Conservation (phyloP, 2,329 filamentous ascomycete genomes). For the Talaromyces sp. region DNA sequence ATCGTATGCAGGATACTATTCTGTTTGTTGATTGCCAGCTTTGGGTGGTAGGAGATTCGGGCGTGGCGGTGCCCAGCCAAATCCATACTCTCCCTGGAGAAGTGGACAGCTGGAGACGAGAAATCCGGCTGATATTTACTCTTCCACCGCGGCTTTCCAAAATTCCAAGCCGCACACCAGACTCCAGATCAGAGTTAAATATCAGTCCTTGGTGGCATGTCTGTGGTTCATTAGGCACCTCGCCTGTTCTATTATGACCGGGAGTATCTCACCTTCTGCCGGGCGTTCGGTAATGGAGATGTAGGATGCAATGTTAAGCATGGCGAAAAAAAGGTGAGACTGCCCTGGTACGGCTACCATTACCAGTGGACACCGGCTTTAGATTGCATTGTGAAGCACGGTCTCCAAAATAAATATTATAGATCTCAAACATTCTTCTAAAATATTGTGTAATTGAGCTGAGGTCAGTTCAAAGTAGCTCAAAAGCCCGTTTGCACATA, state of each 20-base stretch:
- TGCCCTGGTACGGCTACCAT: background rate
- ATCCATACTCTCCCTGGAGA: slow-evolving; percentile 3
- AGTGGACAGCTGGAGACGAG: slow-evolving; percentile 15
- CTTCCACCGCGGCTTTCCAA: slow-evolving; percentile 7
- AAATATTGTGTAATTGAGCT: slow-evolving; percentile 21
- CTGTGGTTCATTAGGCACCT: slow-evolving; percentile 23
- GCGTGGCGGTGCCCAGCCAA: slow-evolving; percentile 18
- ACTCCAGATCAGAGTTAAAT: slow-evolving; percentile 24
- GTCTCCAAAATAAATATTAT: slow-evolving; percentile 16
- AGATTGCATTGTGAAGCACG: slow-evolving; percentile 19
- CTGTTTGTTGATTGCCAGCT: background rate
- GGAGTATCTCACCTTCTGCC: slow-evolving; percentile 2
- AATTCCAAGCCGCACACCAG: slow-evolving; percentile 20
- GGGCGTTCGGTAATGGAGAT: background rate
- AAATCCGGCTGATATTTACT: background rate
- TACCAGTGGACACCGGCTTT: background rate
- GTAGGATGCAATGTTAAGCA: slow-evolving; percentile 15
- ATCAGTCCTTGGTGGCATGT: slow-evolving; percentile 23
- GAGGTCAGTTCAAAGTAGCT: slow-evolving; percentile 21
- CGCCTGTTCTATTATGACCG: slow-evolving; percentile 17
- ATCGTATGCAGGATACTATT: background rate
- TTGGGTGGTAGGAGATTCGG: slow-evolving; percentile 18
- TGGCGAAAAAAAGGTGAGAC: slow-evolving; percentile 14
- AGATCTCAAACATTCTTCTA: slow-evolving; percentile 17
- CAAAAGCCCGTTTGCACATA: slow-evolving; percentile 25